A percentile compares a stretch with the other conserved stretches of the same genome.
Evolutionary conservation across 2,329 filamentous ascomycete genomes (phyloP).

Genomic region (Elsinoe arachidis): DNA sequence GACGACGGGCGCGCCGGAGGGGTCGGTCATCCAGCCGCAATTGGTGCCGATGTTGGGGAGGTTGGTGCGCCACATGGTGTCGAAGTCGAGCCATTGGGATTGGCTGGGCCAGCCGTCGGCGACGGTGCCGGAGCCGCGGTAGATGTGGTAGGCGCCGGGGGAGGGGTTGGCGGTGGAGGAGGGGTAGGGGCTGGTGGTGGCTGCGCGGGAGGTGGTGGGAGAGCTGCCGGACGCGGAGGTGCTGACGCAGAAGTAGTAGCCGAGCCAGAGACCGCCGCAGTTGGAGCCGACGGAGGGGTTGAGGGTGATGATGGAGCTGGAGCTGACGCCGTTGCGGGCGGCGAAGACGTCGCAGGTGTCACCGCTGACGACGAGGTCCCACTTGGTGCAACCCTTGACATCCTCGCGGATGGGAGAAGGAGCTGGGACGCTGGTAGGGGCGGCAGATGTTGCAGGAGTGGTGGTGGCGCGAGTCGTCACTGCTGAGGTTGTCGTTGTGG

Average conservation of each 20-base stretch:
- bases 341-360: constrained; percentile 22
- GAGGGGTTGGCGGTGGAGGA: constrained; percentile 3
- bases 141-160: constrained; percentile 21
- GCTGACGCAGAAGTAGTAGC: constrained; percentile 22
- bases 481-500: constrained; percentile 1
- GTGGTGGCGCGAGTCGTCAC: constrained; percentile 7
- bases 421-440: constrained; percentile 14
- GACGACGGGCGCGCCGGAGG: constrained; percentile 22
- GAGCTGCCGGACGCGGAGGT: constrained; percentile 24
- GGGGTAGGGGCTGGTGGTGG: constrained; percentile 14
- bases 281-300: constrained; percentile 21
- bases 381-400: constrained; percentile 21
- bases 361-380: constrained; percentile 19
- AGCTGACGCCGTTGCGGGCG: constrained; percentile 15
- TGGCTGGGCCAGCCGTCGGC: constrained; percentile 31
- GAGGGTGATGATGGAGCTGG: constrained; percentile 20
- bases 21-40: constrained; percentile 22
- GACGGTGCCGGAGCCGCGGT: constrained; percentile 29
- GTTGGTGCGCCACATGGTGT: constrained; percentile 29
- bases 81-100: constrained; percentile 29
- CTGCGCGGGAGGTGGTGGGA: neutral
- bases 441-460: neutral
- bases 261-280: constrained; percentile 19
- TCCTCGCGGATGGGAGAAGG: constrained; percentile 21
- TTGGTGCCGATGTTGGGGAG: constrained; percentile 28